Percentiles rank a stretch among this genome's conserved stretches.
Conservation (phyloP, 2,329 filamentous ascomycete genomes). For the Penicillium sp. region DNA sequence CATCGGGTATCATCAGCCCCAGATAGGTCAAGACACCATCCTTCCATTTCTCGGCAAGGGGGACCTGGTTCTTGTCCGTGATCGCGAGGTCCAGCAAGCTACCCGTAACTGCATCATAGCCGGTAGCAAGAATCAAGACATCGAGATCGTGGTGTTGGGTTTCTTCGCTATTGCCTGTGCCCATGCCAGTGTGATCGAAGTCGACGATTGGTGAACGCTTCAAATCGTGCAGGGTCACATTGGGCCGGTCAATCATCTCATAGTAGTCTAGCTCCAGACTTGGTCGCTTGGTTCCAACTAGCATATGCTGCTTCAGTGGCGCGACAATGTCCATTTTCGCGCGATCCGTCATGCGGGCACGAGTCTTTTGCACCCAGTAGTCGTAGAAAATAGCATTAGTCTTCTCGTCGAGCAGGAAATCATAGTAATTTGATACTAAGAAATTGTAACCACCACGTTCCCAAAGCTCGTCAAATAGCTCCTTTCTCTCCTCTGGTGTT, state of each 20-base stretch:
- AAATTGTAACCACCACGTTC: constrained; percentile 54
- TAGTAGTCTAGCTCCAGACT: constrained; percentile 31
- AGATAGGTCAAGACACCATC: constrained; percentile 30
- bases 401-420: constrained; percentile 31
- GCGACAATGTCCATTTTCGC: constrained; percentile 14
- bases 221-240: constrained; percentile 43
- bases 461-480: constrained; percentile 52
- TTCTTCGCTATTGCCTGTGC: constrained; percentile 34
- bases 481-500: constrained; percentile 50
- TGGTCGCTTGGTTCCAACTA: constrained; percentile 16
- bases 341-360: constrained; percentile 24
- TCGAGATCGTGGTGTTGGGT: constrained; percentile 35
- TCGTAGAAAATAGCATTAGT: constrained; percentile 55
- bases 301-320: constrained; percentile 33
- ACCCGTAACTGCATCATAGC: constrained; percentile 41
- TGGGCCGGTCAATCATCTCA: constrained; percentile 35
- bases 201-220: constrained; percentile 44
- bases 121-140: constrained; percentile 39
- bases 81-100: constrained; percentile 36
- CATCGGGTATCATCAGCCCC: constrained; percentile 40
- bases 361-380: constrained; percentile 55
- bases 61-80: constrained; percentile 7
- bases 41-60: constrained; percentile 17
- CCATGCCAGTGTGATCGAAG: constrained; percentile 41
- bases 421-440: constrained; percentile 54